Conservation (phyloP, 352 stramenopile genomes). For the Phytophthora podocarpi region DNA sequence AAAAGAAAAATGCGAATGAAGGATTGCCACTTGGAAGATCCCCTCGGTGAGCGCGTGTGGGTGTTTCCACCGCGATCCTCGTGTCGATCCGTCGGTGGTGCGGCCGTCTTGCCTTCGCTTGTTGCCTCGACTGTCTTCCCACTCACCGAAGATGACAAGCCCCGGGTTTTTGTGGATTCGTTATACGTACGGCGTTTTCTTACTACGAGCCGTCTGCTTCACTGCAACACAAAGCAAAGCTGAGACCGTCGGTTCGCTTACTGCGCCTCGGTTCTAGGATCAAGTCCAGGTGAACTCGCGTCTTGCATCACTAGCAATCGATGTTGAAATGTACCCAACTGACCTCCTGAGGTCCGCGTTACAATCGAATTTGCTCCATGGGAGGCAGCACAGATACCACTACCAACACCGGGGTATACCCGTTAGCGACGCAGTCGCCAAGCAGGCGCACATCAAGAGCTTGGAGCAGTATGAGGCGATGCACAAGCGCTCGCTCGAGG, state of each 20-base stretch:
- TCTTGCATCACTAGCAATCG: background rate
- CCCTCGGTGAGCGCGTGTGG: too few relatives aligned
- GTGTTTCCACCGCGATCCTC: background rate
- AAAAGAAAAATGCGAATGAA: too few relatives aligned
- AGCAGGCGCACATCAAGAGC: slow-evolving; percentile 74
- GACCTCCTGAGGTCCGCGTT: slow-evolving; percentile 2
- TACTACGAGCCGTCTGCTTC: too few relatives aligned
- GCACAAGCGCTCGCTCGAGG: slow-evolving; percentile 88
- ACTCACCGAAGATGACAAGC: background rate
- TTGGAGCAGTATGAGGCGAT: slow-evolving; percentile 81
- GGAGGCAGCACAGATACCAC: slow-evolving; percentile 1
- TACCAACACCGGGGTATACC: slow-evolving; percentile 4
- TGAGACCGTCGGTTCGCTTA: too few relatives aligned
- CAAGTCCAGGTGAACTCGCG: slow-evolving; percentile 1
- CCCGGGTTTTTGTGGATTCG: too few relatives aligned
- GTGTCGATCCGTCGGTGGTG: background rate
- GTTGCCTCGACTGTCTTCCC: background rate
- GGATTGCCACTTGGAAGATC: too few relatives aligned
- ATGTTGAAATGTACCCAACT: slow-evolving; percentile 1
- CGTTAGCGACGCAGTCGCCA: too few relatives aligned
- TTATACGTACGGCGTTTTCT: too few relatives aligned
- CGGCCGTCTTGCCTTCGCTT: too few relatives aligned
- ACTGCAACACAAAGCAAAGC: too few relatives aligned
- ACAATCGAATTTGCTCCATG: slow-evolving; percentile 18
- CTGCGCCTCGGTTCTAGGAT: slow-evolving; percentile 3